Evolutionary conservation across 345 rosid species (phyloP), one percentile per base, ranked within the genome.

Genomic region (Passiflora organensis): DNA sequence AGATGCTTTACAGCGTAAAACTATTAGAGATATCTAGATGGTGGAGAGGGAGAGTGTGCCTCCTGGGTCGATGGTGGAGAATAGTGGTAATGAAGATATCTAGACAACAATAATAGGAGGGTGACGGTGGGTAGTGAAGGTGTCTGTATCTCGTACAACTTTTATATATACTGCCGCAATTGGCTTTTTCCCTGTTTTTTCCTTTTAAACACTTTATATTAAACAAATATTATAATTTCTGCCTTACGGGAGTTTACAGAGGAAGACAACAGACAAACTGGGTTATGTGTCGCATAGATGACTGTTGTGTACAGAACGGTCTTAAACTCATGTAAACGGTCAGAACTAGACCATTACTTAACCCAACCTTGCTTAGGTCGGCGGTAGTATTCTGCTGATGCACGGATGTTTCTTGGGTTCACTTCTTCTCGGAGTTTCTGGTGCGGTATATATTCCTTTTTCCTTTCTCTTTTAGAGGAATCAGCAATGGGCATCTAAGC

Each of bases 81-180:
- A 21, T 8, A 4, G 21, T 10, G 60, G 15, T 36, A 19, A 53
- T 23, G 56, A 75, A 45, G 76, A 19, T 10, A 28, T 72, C 67
- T 62, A 58, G 74, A 67, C 18, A 66, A 46, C 32, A 50, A 32
- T 51, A 43, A 20, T 10, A 32, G 19, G 4, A 8, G 11, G 56
- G 39, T 48, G 79, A 45, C 62, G 51, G 67, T 65, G 75, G 59
- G 66, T 43, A 48, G 50, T 24, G 51, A 6, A 9, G 54, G 70
- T 0, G 58, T 34, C 58, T 36, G 71, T 65, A 55, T 36, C 64
- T 43, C 24, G 51, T 13, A 22, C 3, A 5, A 14, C 23, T 10
- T n/a, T 28, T 50, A 21, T 39, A 39, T 10, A 39, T 2, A 41
- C 9, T 8, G 13, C 13, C 2, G 14, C 43, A 8, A 6, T 41